Evolutionary conservation across 2,329 filamentous ascomycete species (phyloP), one percentile per base, ranked within the genome.

Genomic region (Herpotrichia juniperi): DNA sequence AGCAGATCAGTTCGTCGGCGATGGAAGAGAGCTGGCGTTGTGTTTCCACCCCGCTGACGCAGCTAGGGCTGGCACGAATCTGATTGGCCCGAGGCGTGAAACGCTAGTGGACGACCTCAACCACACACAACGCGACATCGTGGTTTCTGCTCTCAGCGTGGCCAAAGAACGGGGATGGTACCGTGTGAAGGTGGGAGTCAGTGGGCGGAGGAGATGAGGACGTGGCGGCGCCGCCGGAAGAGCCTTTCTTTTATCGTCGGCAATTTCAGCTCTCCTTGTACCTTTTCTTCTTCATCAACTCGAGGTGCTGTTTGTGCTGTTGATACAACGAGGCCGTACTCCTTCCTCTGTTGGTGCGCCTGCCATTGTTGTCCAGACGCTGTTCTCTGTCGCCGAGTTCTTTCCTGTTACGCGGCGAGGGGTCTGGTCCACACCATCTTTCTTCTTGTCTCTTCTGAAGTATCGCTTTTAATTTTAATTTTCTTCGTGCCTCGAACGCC

Each of bases 91-190:
- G 48, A 40, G 40, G 11, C 2, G 2, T 17, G 34, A 44, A 12
- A 32, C 58, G 57, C 66, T 66, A 67, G 55, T 54, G 56, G 50
- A 48, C 7, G 48, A 52, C 61, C 49, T 63, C 64, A 52, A 61
- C 69, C 68, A 71, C 57, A 54, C 68, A 70, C 56, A 51, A 48
- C 31, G 59, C 62, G 56, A 52, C 63, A 59, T 64, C 52, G 59
- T 62, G 56, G 49, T 59, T 51, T 57, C 56, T 57, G 26, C 53
- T 50, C 53, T 58, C 60, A 58, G 56, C 39, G 37, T 22, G 31
- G 50, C 39, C 19, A 46, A 28, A 37, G 45, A 51, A 46, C 42
- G 46, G 17, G 43, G 43, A 43, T 40, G 31, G 17, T 21, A n/a
- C 26, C 37, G 39, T 24, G 11, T 14, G 25, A 30, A n/a, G 12